Conservation (phyloP, 2,329 filamentous ascomycete genomes). For the Penicillium sp. region DNA sequence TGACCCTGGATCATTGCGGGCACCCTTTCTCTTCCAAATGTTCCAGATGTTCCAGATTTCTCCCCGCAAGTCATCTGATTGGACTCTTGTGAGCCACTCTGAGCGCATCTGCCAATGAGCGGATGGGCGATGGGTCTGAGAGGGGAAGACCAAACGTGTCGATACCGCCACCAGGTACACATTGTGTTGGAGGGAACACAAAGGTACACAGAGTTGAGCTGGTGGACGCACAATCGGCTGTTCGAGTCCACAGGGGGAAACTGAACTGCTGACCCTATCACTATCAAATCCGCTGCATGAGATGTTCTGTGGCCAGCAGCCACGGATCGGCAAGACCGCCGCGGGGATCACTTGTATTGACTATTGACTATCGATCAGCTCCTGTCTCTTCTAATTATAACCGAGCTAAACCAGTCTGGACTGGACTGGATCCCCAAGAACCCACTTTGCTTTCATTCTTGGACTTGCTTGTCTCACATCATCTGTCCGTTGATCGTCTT, state of each 20-base stretch:
- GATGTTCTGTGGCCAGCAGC: conserved; percentile 4
- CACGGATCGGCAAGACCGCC: conserved; percentile 17
- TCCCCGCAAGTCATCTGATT: conserved; percentile 14
- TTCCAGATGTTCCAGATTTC: conserved; percentile 23
- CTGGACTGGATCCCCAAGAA: background rate
- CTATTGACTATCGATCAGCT: conserved; percentile 9
- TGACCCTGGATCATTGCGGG: conserved; percentile 9
- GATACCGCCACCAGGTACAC: conserved; percentile 13
- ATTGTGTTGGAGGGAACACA: background rate
- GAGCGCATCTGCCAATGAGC: conserved; percentile 18
- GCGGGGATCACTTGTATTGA: background rate
- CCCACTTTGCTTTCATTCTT: conserved; percentile 28
- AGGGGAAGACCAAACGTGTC: conserved; percentile 15
- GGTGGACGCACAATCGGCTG: conserved; percentile 3
- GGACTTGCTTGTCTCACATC: conserved; percentile 25
- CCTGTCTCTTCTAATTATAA: conserved; percentile 27
- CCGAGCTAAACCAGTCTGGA: conserved; percentile 10
- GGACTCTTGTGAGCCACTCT: conserved; percentile 3
- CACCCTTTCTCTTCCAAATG: background rate
- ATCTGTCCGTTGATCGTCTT: conserved; percentile 11
- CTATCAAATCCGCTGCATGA: background rate
- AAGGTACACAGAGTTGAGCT: conserved; percentile 2
- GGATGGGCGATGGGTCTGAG: conserved; percentile 11
- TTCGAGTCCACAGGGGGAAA: background rate
- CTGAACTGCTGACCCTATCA: conserved; percentile 3